A percentile compares a stretch with the other conserved stretches of the same genome.
phyloP scores from a whole-genome alignment of 192 early-diverging fungal genomes.

The Rhizophagus clarus region DNA sequence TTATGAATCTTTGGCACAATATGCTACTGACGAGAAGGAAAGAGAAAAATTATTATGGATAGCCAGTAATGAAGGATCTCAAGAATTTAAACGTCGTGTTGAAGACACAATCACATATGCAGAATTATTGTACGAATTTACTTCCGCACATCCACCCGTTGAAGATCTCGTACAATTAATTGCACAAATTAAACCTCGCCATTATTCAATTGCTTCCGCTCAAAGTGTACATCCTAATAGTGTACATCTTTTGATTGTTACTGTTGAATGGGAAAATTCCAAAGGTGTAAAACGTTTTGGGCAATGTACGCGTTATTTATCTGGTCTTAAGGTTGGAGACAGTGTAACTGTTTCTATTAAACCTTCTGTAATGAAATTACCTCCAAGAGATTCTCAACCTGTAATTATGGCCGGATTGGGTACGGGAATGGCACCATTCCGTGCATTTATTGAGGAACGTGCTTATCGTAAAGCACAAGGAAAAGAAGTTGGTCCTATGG shows the following conservation, averaged over 20 bases:
- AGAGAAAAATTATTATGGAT: conserved; percentile 65
- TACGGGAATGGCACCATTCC: conserved; percentile 98
- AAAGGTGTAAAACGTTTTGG: conserved; percentile 72
- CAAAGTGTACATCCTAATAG: conserved; percentile 83
- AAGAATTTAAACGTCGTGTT: conserved; percentile 78
- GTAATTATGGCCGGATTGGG: conserved; percentile 97
- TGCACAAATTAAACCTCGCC: conserved; percentile 90
- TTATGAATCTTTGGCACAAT: conserved; percentile 78
- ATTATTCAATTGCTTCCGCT: conserved; percentile 97
- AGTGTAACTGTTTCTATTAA: conserved; percentile 87
- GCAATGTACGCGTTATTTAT: conserved; percentile 91
- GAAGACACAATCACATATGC: conserved; percentile 86
- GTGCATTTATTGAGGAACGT: conserved; percentile 96
- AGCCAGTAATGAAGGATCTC: conserved; percentile 70
- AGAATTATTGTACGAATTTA: conserved; percentile 85
- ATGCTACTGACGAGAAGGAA: conserved; percentile 70
- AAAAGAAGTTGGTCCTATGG: conserved; percentile 87
- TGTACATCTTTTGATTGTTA: conserved; percentile 91
- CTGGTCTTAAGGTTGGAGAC: conserved; percentile 66
- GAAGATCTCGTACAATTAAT: conserved; percentile 74
- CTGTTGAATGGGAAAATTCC: conserved; percentile 84
- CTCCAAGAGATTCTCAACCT: conserved; percentile 75
- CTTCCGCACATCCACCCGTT: conserved; percentile 75
- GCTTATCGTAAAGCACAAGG: conserved; percentile 77
- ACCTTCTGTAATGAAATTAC: conserved; percentile 96